Conservation (phyloP, 2,329 filamentous ascomycete species). For the Trichoderma breve region DNA sequence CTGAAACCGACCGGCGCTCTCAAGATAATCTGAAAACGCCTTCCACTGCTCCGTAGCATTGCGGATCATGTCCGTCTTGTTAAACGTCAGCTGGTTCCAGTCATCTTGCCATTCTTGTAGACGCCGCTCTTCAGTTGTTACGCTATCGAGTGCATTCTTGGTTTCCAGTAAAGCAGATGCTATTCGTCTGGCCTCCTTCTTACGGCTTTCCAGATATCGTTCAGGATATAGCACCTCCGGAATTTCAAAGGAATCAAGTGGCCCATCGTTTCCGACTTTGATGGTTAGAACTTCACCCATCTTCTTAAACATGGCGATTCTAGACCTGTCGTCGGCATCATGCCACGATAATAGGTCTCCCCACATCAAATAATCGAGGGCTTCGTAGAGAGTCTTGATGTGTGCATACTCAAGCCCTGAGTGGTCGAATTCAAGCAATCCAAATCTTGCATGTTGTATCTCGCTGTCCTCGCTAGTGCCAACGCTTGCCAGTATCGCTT, state of each 20-base stretch:
- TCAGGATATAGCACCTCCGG: slow-evolving; percentile 54
- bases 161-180: slow-evolving; percentile 38
- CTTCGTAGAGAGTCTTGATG: slow-evolving; percentile 47
- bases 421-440: slow-evolving; percentile 43
- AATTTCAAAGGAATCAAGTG: slow-evolving; percentile 47
- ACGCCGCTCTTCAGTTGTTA: slow-evolving; percentile 28
- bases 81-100: slow-evolving; percentile 27
- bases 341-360: slow-evolving; percentile 40
- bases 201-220: slow-evolving; percentile 48
- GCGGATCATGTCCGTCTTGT: slow-evolving; percentile 34
- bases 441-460: slow-evolving; percentile 37
- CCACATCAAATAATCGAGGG: slow-evolving; percentile 50
- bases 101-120: slow-evolving; percentile 31
- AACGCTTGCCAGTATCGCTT: slow-evolving; percentile 32
- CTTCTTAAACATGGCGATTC: slow-evolving; percentile 45
- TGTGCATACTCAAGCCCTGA: slow-evolving; percentile 36
- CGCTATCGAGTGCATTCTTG: slow-evolving; percentile 29
- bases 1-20: slow-evolving; percentile 37
- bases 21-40: slow-evolving; percentile 35
- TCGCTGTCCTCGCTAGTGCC: slow-evolving; percentile 29
- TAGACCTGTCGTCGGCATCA: slow-evolving; percentile 36
- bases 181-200: slow-evolving; percentile 47
- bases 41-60: slow-evolving; percentile 34
- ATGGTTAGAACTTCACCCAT: slow-evolving; percentile 52
- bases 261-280: slow-evolving; percentile 43